phyloP scores from a whole-genome alignment of 139 green algal genomes.

The Chlamydomonas schloesseri region DNA sequence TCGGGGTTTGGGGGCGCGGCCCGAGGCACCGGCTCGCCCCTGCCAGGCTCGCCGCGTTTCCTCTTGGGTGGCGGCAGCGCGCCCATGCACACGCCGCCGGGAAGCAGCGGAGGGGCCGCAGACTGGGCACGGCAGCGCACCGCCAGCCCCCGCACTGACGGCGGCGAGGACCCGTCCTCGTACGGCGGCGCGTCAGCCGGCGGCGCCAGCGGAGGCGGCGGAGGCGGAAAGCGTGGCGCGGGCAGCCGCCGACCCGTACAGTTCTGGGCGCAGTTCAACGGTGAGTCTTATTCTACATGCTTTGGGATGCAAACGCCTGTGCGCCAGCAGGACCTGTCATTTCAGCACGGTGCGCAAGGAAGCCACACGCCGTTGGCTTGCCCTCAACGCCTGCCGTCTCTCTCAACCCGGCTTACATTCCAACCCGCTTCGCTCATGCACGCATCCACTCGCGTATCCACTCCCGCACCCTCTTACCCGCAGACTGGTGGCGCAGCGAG shows the following conservation, averaged over 20 bases:
- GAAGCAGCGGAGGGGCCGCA: background rate
- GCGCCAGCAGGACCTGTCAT: background rate
- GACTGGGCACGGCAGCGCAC: background rate
- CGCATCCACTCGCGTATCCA: too few relatives aligned
- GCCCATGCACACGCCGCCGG: too few relatives aligned
- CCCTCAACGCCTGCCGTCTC: background rate
- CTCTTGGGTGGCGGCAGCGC: background rate
- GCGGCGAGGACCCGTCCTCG: background rate
- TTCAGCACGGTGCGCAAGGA: background rate
- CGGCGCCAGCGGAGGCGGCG: background rate
- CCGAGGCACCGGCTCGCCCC: too few relatives aligned
- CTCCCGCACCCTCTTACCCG: background rate
- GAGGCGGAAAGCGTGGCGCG: background rate
- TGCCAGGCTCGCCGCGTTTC: too few relatives aligned
- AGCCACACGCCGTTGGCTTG: background rate
- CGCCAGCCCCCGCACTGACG: background rate
- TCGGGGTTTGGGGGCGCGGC: background rate
- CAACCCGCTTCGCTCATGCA: background rate
- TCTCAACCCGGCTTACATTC: background rate
- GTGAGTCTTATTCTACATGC: too few relatives aligned
- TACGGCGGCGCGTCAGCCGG: background rate
- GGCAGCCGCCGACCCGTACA: conserved; percentile 16
- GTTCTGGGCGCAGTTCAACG: conserved; percentile 36
- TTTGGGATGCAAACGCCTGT: too few relatives aligned
- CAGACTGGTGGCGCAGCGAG: conserved; percentile 43